Conservation (phyloP, 495 filamentous ascomycete species). For the Aspergillus kassunensis region DNA sequence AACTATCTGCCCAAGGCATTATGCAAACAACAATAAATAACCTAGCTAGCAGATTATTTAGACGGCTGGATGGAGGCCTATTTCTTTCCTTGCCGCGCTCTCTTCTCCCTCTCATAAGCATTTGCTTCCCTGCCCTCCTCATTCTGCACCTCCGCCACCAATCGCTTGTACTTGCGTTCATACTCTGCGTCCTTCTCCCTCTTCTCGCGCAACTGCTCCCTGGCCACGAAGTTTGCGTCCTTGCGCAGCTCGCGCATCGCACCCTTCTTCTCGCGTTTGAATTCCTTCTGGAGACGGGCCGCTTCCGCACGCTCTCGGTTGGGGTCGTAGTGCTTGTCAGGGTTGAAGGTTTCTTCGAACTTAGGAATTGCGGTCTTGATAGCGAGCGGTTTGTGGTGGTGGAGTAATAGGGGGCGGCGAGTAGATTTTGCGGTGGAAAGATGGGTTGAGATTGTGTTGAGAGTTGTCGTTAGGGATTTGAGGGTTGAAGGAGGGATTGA, state of each 20-base stretch:
- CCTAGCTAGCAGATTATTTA: no score
- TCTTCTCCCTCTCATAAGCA: constrained; percentile 83
- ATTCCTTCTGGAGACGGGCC: constrained; percentile 76
- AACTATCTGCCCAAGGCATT: not conserved
- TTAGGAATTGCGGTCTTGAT: constrained; percentile 89
- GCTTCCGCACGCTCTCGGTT: constrained; percentile 80
- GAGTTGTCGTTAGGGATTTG: constrained; percentile 31
- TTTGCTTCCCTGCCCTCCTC: constrained; percentile 85
- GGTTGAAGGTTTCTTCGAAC: constrained; percentile 95
- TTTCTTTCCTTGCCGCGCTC: constrained; percentile 59
- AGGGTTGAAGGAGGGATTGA: constrained; percentile 36
- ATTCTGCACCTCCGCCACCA: constrained; percentile 91
- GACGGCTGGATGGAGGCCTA: no score
- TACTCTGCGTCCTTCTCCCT: constrained; percentile 85
- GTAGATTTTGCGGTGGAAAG: constrained; percentile 40
- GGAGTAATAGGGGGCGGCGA: constrained; percentile 78
- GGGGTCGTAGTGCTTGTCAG: constrained; percentile 92
- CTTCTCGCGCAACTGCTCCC: constrained; percentile 85
- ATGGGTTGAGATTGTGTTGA: constrained; percentile 48
- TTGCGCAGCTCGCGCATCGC: constrained; percentile 91
- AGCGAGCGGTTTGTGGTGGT: constrained; percentile 82
- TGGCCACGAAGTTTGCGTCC: constrained; percentile 85
- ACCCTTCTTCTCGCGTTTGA: constrained; percentile 93
- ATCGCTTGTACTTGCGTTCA: constrained; percentile 87
- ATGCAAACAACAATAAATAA: not conserved